Evolutionary conservation across 2,329 filamentous ascomycete species (phyloP).

Genomic region (Aureobasidium mangrovei): DNA sequence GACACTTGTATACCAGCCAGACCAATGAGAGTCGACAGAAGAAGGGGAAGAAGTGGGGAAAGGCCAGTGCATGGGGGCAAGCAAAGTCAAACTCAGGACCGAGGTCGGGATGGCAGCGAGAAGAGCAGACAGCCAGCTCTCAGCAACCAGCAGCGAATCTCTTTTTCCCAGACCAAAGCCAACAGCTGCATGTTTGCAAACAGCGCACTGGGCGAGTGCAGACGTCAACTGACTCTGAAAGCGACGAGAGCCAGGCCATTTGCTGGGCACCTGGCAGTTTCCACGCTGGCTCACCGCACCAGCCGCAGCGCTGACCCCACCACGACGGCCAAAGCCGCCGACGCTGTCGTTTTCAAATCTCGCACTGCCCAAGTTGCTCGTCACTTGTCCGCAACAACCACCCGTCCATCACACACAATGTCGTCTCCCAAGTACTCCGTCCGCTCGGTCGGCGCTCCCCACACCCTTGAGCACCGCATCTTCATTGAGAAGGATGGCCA

Average conservation of each 20-base stretch:
- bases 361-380: conserved; percentile 32
- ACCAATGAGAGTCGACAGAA: not conserved
- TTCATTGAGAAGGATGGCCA: conserved; percentile 97
- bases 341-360: conserved; percentile 32
- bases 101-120: not conserved
- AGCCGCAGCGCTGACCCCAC: conserved; percentile 23
- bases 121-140: conserved; percentile 2
- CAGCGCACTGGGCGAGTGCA: not conserved
- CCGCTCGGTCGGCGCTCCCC: conserved; percentile 79
- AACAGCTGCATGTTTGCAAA: conserved; percentile 8
- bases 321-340: conserved; percentile 18
- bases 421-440: conserved; percentile 62
- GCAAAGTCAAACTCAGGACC: conserved; percentile 12
- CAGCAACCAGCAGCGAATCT: not conserved
- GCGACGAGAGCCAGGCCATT: conserved; percentile 5
- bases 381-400: conserved; percentile 27
- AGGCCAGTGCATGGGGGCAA: conserved; percentile 9
- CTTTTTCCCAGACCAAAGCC: not conserved
- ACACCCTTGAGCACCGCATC: conserved; percentile 95
- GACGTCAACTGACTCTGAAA: conserved; percentile 6
- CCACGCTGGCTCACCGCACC: conserved; percentile 18
- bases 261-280: conserved; percentile 16
- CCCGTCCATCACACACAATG: conserved; percentile 29
- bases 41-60: not conserved
- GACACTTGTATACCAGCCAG: conserved; percentile 11